Percentiles rank a stretch among this genome's conserved stretches.
Evolutionary conservation across 495 filamentous ascomycete species (phyloP).

Genomic region (Alectoria sarmentosa): DNA sequence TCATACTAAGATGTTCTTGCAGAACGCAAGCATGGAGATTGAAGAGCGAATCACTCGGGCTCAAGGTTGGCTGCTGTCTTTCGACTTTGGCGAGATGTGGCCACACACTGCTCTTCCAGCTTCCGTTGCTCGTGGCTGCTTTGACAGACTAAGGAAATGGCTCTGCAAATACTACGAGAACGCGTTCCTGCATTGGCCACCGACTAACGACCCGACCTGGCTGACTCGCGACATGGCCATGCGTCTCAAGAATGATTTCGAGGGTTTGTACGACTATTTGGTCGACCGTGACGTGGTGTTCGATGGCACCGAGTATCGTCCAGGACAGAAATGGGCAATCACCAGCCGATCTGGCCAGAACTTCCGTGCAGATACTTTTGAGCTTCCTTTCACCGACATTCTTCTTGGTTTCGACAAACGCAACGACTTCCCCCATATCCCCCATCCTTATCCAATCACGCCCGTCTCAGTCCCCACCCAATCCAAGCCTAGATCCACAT

Average conservation of each 20-base stretch:
- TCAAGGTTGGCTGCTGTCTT: slow-evolving; percentile 49
- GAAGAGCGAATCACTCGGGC: slow-evolving; percentile 55
- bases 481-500: slow-evolving; percentile 34
- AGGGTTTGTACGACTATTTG: slow-evolving; percentile 63
- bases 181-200: slow-evolving; percentile 37
- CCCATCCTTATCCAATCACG: slow-evolving; percentile 60
- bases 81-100: slow-evolving; percentile 61
- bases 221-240: slow-evolving; percentile 51
- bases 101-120: slow-evolving; percentile 45
- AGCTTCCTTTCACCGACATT: slow-evolving; percentile 60
- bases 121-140: slow-evolving; percentile 54
- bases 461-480: slow-evolving; percentile 35
- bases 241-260: slow-evolving; percentile 58
- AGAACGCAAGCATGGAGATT: slow-evolving; percentile 53
- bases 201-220: slow-evolving; percentile 44
- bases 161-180: slow-evolving; percentile 31
- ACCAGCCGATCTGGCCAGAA: slow-evolving; percentile 43
- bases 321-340: slow-evolving; percentile 54
- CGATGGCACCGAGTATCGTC: slow-evolving; percentile 50
- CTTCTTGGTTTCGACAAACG: slow-evolving; percentile 59
- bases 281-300: slow-evolving; percentile 62
- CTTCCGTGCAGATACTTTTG: slow-evolving; percentile 54
- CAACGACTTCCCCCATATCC: slow-evolving; percentile 57
- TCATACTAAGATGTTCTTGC: slow-evolving; percentile 57
- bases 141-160: slow-evolving; percentile 29